These are phyloP conservation scores for Tieghemostelium lacteum DNA, from an alignment of 78 protist species.

Conservation along the genomic window DNA sequence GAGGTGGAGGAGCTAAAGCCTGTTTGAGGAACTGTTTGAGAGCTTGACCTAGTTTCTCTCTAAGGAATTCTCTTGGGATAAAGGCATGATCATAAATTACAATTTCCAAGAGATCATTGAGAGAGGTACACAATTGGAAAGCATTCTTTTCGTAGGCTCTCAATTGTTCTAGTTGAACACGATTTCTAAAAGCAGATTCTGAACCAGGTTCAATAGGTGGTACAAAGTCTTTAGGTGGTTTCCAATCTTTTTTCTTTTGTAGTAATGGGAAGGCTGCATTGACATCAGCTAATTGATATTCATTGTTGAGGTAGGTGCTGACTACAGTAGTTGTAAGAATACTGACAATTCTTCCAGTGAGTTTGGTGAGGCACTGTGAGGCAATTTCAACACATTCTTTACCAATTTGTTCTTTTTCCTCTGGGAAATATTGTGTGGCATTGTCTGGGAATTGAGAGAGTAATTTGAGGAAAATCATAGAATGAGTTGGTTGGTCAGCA, in stretches of 20 bases:
- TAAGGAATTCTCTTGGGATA: slow-evolving; percentile 71
- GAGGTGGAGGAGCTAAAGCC: slow-evolving; percentile 11
- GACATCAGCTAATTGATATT: slow-evolving; percentile 69
- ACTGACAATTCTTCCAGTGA: slow-evolving; percentile 38
- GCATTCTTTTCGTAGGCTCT: slow-evolving; percentile 69
- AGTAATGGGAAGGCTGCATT: slow-evolving; percentile 74
- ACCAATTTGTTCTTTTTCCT: slow-evolving; percentile 76
- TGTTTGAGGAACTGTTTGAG: slow-evolving; percentile 56
- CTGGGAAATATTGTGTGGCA: slow-evolving; percentile 47
- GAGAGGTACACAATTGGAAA: slow-evolving; percentile 61
- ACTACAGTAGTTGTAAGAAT: slow-evolving; percentile 25
- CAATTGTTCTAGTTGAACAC: slow-evolving; percentile 43
- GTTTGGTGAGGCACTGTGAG: slow-evolving; percentile 19
- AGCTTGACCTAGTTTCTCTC: slow-evolving; percentile 57
- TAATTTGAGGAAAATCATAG: slow-evolving; percentile 43
- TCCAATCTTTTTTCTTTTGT: slow-evolving; percentile 80
- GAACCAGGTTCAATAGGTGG: slow-evolving; percentile 79
- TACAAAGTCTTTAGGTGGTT: slow-evolving; percentile 84
- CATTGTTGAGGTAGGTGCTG: slow-evolving; percentile 3
- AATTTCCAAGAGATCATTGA: slow-evolving; percentile 73
- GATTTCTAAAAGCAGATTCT: slow-evolving; percentile 37
- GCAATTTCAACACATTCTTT: slow-evolving; percentile 59
- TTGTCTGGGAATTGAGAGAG: slow-evolving; percentile 66
- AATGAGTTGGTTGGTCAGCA: slow-evolving; percentile 73
- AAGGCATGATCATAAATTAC: slow-evolving; percentile 49